A percentile compares a stretch with the other conserved stretches of the same genome.
phyloP scores from a whole-genome alignment of 2,329 filamentous ascomycete species.

The Bimuria novae-zelandiae region DNA sequence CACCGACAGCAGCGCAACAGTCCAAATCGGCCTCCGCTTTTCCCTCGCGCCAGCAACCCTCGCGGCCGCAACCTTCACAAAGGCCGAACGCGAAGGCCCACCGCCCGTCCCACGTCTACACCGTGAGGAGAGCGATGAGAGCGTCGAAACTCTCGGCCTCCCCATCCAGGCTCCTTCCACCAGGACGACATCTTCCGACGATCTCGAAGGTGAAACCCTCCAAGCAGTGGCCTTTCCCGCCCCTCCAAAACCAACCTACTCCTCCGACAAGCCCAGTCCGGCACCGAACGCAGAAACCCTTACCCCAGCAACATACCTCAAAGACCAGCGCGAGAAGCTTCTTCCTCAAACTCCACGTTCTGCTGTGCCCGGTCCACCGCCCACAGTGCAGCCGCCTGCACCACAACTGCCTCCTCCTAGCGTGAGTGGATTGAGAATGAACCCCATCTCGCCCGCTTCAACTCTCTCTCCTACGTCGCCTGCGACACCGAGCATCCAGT shows the following conservation, averaged over 20 bases:
- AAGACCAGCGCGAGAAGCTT: slow-evolving; percentile 41
- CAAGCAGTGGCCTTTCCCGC: slow-evolving; percentile 28
- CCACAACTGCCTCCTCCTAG: slow-evolving; percentile 12
- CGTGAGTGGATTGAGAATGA: slow-evolving; percentile 42
- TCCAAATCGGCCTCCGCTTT: slow-evolving; percentile 72
- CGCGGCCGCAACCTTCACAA: slow-evolving; percentile 36
- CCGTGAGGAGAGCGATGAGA: slow-evolving; percentile 32
- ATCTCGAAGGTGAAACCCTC: slow-evolving; percentile 15
- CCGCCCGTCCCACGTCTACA: slow-evolving; percentile 19
- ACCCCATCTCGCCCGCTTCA: slow-evolving; percentile 37
- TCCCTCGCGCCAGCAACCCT: slow-evolving; percentile 54
- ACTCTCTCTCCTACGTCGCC: slow-evolving; percentile 20
- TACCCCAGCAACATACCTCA: slow-evolving; percentile 37
- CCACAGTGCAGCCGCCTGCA: slow-evolving; percentile 10
- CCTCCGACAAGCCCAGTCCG: slow-evolving; percentile 28
- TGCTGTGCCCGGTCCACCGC: slow-evolving; percentile 13
- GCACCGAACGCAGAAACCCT: slow-evolving; percentile 30
- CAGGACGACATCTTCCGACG: slow-evolving; percentile 15
- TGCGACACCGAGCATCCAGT: slow-evolving; percentile 11
- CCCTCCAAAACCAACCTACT: slow-evolving; percentile 16
- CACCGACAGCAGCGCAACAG: slow-evolving; percentile 67
- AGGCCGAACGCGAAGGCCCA: slow-evolving; percentile 21
- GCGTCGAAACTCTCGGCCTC: slow-evolving; percentile 32
- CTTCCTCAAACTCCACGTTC: slow-evolving; percentile 36
- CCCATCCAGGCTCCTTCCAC: slow-evolving; percentile 37